Evolutionary conservation across 169 alveolate genomes (phyloP).

Genomic region (Plasmodium gonderi): DNA sequence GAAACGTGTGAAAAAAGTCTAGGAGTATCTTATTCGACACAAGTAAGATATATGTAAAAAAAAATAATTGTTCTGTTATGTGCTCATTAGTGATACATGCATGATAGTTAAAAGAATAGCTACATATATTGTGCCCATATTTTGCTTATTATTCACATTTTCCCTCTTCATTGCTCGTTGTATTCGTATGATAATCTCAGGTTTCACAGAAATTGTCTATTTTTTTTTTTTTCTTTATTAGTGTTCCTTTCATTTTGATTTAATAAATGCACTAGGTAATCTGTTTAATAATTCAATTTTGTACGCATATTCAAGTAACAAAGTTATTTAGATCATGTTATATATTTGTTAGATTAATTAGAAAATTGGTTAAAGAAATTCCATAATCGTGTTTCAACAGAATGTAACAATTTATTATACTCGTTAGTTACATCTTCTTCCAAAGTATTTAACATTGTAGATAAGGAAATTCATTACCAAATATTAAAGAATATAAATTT

Average conservation of each 20-base stretch:
- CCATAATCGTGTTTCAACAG: no score
- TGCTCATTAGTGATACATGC: neutral
- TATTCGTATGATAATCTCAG: neutral
- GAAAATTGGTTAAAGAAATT: no score
- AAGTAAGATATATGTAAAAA: neutral
- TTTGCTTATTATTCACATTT: neutral
- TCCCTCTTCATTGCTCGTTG: neutral
- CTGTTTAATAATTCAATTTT: neutral
- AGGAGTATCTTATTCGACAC: neutral
- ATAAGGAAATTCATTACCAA: neutral
- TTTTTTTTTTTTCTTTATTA: neutral
- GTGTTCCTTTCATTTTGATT: no score
- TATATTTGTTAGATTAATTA: no score
- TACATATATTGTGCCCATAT: neutral
- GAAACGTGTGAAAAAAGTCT: neutral
- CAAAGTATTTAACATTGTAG: neutral
- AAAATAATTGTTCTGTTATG: neutral
- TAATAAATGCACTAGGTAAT: neutral
- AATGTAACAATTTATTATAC: no score
- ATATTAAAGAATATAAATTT: neutral
- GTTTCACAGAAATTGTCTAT: neutral
- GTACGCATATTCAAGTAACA: no score
- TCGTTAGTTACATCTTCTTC: neutral
- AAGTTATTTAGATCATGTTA: no score
- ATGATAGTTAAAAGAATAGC: neutral